A percentile compares a stretch with the other conserved stretches of the same genome.
Conservation (phyloP, 83 land plant species). For the Picea engelmannii region DNA sequence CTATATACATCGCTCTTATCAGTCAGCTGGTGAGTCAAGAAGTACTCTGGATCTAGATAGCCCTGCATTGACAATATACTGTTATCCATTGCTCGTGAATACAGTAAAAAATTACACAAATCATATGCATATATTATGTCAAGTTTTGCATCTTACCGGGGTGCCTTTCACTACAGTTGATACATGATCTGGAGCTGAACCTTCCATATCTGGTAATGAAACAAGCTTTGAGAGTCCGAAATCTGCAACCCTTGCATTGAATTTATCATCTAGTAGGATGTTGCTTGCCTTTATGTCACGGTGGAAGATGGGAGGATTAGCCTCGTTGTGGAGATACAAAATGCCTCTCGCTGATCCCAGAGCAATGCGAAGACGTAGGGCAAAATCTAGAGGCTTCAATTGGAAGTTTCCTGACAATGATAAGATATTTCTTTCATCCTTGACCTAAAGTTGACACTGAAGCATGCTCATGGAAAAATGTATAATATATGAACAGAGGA, state of each 20-base stretch:
- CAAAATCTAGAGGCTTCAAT: slow-evolving; percentile 45
- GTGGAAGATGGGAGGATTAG: slow-evolving; percentile 90
- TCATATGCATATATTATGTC: neutral
- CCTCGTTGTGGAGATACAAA: slow-evolving; percentile 86
- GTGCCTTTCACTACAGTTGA: slow-evolving; percentile 88
- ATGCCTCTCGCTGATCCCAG: slow-evolving; percentile 84
- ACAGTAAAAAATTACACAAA: neutral
- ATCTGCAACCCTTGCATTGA: slow-evolving; percentile 86
- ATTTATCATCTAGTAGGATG: slow-evolving; percentile 72
- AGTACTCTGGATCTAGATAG: slow-evolving; percentile 85
- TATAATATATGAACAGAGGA: too few relatives aligned
- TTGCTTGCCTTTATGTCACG: slow-evolving; percentile 91
- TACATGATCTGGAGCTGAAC: slow-evolving; percentile 39
- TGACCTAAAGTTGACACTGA: neutral
- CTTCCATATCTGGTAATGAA: slow-evolving; percentile 52
- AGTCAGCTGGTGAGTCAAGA: slow-evolving; percentile 63
- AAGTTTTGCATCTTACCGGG: slow-evolving; percentile 41
- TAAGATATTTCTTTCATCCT: neutral
- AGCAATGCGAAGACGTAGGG: slow-evolving; percentile 65
- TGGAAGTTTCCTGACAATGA: slow-evolving; percentile 31
- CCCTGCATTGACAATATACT: too few relatives aligned
- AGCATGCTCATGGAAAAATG: neutral
- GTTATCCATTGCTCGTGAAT: neutral
- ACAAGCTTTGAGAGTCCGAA: slow-evolving; percentile 89
- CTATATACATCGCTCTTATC: slow-evolving; percentile 87